A percentile compares a stretch with the other conserved stretches of the same genome.
phyloP scores from a whole-genome alignment of 345 rosid species.

The Eucalyptus curtisii region DNA sequence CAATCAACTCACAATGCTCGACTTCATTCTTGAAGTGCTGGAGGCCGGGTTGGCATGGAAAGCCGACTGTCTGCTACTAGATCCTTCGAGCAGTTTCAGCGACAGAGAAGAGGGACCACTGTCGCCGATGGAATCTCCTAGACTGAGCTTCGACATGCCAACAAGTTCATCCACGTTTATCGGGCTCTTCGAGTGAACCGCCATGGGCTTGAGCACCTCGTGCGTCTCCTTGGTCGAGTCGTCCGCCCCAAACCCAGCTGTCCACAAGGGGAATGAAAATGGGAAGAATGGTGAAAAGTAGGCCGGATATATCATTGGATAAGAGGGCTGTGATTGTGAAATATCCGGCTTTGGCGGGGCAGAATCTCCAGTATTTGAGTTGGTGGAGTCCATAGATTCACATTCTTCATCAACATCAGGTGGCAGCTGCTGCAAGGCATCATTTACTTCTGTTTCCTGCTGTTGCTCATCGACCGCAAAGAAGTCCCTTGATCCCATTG shows the following conservation, averaged over 20 bases:
- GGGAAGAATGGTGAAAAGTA: slow-evolving; percentile 73
- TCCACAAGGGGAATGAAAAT: slow-evolving; percentile 61
- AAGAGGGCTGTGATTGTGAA: slow-evolving; percentile 26
- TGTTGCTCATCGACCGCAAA: slow-evolving; percentile 17
- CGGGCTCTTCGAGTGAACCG: slow-evolving; percentile 73
- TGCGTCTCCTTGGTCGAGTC: slow-evolving; percentile 22
- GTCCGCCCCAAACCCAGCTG: slow-evolving; percentile 35
- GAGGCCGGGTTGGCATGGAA: slow-evolving; percentile 78
- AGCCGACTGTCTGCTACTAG: slow-evolving; percentile 73
- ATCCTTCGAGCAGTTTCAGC: slow-evolving; percentile 51
- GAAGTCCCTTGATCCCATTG: slow-evolving; percentile 52
- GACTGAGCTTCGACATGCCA: slow-evolving; percentile 83
- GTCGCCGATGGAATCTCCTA: slow-evolving; percentile 55
- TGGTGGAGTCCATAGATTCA: slow-evolving; percentile 93
- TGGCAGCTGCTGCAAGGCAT: slow-evolving; percentile 27
- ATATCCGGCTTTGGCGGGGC: slow-evolving; percentile 29
- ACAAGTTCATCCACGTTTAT: slow-evolving; percentile 86
- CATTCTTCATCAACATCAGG: slow-evolving; percentile 75
- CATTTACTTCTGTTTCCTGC: slow-evolving; percentile 31
- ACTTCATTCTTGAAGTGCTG: slow-evolving; percentile 33
- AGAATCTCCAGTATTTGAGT: slow-evolving; percentile 60
- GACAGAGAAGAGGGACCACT: slow-evolving; percentile 59
- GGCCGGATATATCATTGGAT: slow-evolving; percentile 61
- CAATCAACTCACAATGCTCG: slow-evolving; percentile 1
- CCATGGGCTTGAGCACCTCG: slow-evolving; percentile 83